Conservation (phyloP, 306 rosid species). For the Aeschynomene evenia region DNA sequence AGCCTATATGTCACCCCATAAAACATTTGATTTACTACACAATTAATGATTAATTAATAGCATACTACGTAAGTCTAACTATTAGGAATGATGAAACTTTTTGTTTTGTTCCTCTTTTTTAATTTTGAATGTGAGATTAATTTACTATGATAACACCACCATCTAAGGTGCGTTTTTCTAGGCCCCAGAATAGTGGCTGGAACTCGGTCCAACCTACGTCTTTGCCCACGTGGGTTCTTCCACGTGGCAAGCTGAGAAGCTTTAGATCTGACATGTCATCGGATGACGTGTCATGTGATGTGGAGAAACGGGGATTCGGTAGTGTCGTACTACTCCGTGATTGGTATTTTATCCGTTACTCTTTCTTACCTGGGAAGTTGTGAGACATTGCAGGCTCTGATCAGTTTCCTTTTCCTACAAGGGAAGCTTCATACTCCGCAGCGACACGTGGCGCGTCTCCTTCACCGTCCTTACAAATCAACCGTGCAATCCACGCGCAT, state of each 20-base stretch:
- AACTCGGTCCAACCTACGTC: constrained; percentile 38
- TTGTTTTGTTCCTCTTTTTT: no score
- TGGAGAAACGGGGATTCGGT: constrained; percentile 26
- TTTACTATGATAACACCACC: background rate
- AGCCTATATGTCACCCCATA: background rate
- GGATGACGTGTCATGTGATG: constrained; percentile 34
- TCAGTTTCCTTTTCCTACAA: no score
- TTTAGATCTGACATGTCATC: constrained; percentile 30
- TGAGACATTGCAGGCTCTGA: background rate
- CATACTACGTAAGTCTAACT: background rate
- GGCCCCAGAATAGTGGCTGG: constrained; percentile 30
- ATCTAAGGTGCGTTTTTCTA: background rate
- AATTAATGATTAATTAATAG: background rate
- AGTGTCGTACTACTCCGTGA: background rate
- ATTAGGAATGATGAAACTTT: background rate
- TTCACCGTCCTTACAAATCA: background rate
- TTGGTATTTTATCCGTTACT: constrained; percentile 5
- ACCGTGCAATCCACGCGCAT: background rate
- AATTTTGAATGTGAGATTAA: background rate
- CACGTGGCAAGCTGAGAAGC: constrained; percentile 24
- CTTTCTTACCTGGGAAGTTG: constrained; percentile 29
- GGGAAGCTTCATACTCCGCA: background rate
- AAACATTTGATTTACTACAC: background rate
- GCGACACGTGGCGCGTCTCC: constrained; percentile 8
- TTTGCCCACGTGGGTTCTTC: constrained; percentile 30